phyloP scores from a whole-genome alignment of 192 early-diverging fungal genomes.

The Umbelopsis sp. region DNA sequence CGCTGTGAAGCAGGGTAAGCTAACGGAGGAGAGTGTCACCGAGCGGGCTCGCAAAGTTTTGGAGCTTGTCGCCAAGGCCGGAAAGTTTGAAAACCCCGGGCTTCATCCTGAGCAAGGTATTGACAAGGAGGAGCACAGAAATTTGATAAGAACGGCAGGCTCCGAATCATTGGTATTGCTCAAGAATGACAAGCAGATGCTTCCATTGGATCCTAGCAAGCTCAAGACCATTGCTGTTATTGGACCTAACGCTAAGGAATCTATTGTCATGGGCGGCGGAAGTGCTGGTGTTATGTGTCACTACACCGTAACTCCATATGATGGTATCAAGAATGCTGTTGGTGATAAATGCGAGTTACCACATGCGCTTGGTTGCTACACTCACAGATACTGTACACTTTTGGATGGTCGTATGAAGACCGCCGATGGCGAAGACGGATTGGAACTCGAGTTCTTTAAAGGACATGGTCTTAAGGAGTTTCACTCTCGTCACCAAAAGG shows the following conservation, averaged over 20 bases:
- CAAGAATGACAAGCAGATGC: constrained; percentile 47
- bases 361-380: constrained; percentile 10
- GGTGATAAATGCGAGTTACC: constrained; percentile 10
- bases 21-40: constrained; percentile 5
- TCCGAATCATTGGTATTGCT: constrained; percentile 56
- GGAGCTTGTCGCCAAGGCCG: not conserved
- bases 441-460: constrained; percentile 22
- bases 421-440: constrained; percentile 18
- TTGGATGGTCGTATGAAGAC: constrained; percentile 12
- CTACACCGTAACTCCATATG: constrained; percentile 16
- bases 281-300: constrained; percentile 21
- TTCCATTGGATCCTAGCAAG: constrained; percentile 40
- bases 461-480: not conserved
- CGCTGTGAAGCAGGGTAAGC: not conserved
- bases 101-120: constrained; percentile 20
- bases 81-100: constrained; percentile 18
- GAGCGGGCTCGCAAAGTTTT: constrained; percentile 5
- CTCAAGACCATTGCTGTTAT: constrained; percentile 25
- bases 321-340: constrained; percentile 27
- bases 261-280: constrained; percentile 28
- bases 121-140: constrained; percentile 50
- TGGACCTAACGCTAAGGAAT: constrained; percentile 23
- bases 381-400: constrained; percentile 22
- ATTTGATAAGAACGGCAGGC: constrained; percentile 44
- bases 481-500: not conserved